Evolutionary conservation across 371 early-diverging fungal species (phyloP).

Genomic region (Polyrhizophydium stewartii): DNA sequence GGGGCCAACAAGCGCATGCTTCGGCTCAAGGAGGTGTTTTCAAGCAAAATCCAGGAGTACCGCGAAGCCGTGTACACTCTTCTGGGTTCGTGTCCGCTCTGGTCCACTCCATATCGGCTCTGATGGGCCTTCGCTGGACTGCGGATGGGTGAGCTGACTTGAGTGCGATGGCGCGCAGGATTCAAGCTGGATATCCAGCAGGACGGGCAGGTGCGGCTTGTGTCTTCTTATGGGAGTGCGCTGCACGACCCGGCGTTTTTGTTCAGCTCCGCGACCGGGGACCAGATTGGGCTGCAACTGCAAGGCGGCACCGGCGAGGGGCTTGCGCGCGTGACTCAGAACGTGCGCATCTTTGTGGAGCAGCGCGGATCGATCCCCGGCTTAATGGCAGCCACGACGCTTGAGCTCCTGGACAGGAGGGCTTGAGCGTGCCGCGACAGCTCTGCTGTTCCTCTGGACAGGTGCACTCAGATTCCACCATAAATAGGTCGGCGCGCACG

Average conservation of each 20-base stretch:
- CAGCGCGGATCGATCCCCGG: conserved; percentile 68
- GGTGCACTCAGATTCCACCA: too few relatives aligned
- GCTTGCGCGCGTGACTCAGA: conserved; percentile 48
- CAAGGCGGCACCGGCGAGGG: conserved; percentile 58
- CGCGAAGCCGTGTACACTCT: conserved; percentile 61
- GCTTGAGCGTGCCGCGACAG: too few relatives aligned
- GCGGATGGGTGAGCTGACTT: not conserved
- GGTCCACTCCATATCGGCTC: not conserved
- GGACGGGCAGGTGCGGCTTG: conserved; percentile 66
- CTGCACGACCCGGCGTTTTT: conserved; percentile 56
- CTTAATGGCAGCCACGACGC: conserved; percentile 68
- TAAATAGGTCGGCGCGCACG: too few relatives aligned
- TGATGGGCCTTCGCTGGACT: not conserved
- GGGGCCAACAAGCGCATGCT: conserved; percentile 57
- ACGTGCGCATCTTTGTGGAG: conserved; percentile 60
- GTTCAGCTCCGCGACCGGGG: conserved; percentile 55
- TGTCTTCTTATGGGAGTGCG: conserved; percentile 53
- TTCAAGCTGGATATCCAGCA: conserved; percentile 67
- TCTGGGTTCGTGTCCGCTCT: conserved; percentile 26
- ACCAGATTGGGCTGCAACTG: conserved; percentile 57
- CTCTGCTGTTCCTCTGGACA: too few relatives aligned
- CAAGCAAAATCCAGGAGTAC: conserved; percentile 58
- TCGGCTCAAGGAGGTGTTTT: conserved; percentile 63
- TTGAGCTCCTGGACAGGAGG: conserved; percentile 59
- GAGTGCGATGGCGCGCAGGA: conserved; percentile 31